Base-by-base conservation (phyloP, 208 protist genomes). In the Leishmania major region DNA sequence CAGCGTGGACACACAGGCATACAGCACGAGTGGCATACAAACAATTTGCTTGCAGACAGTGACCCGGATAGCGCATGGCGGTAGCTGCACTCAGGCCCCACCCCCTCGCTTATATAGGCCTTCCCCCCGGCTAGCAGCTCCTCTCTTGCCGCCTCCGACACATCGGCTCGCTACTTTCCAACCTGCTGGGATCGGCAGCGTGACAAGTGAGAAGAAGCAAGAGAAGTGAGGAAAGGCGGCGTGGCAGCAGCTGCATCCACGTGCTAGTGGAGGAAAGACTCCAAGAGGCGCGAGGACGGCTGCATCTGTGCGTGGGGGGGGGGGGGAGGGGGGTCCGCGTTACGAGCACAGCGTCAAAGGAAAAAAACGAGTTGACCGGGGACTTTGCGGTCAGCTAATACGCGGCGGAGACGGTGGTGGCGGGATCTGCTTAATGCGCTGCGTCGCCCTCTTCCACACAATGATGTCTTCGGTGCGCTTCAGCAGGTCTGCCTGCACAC, bases 391-490 rank as follows among this genome's bases (percentile, higher is more conserved):
- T 59, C 77, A 70, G 22, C 47, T 83, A 8, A 80, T 84, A 15
- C 73, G 83, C 4, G 86, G 81, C 5, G 88, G 83, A 15, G 88
- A 86, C 22, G 82, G 79, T 3, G 85, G 85, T 0, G 86, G 87
- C 43, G 76, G 81, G 15, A 79, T 78, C 51, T 87, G 83, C 86
- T 92, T 85, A 25, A 88, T 53, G 40, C 82, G 66, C 64, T 85
- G 69, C 55, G 78, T 76, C 31, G 87, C 73, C 40, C 86, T 87
- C 81, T 89, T 84, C 78, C 83, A 95, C 72, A 88, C 72, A 3
- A 72, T 60, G 47, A 95, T 75, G 43, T 93, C 91, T 73, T 94
- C 88, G n/a, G 67, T 88, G 59, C 94, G 89, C 10, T 87, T 90
- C 51, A 87, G 35, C 43, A 97, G 64, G 57, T 97, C 92, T 17